Base-by-base conservation (phyloP, 2,329 filamentous ascomycete genomes). In the Diaporthe citrichinensis region DNA sequence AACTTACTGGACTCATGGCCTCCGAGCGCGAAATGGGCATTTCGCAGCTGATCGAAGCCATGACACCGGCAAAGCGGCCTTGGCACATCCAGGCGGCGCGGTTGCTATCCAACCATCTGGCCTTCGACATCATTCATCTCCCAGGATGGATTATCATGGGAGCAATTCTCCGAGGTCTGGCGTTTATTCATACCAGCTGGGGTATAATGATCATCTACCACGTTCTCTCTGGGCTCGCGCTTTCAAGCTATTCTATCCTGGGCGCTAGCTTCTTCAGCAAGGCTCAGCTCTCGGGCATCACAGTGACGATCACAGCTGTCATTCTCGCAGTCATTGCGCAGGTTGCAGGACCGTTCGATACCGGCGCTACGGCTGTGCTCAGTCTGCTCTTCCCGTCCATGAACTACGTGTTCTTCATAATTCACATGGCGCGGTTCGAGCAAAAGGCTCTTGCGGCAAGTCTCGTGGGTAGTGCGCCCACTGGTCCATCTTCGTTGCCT, bases 21-120 rank as follows among this genome's bases (percentile, higher is more conserved):
- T 92, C 92, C 2, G 96, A 98, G 84, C 89, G 96, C 74, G 96
- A 98, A 85, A 88, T 92, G 23, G 96, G 95, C 75, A 97, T 98
- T 90, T 94, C 94, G 6, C 94, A 95, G 77, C 87, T 98, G 39
- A 91, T 98, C 58, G 96, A 98, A 84, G 93, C 95, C 73, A 98
- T 98, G 95, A 96, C 97, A 88, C 93, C 94, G 0, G 94, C 94
- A 73, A 88, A 89, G 73, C 89, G 89, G 67, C 87, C 90, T 58
- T 97, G 95, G 94, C 89, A 95, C 80, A 92, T 94, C 14, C 94
- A 96, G 84, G 90, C 92, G 31, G 93, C 94, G 2, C 90, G 96
- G n/a, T 88, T 98, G 20, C 81, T 96, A 12, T 92, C 95, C 0
- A 93, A 95, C 76, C 95, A 98, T 81, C 82, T 97, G 36, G 91